Conservation (phyloP, 73 alveolate species). For the Symbiodinium pilosum region DNA sequence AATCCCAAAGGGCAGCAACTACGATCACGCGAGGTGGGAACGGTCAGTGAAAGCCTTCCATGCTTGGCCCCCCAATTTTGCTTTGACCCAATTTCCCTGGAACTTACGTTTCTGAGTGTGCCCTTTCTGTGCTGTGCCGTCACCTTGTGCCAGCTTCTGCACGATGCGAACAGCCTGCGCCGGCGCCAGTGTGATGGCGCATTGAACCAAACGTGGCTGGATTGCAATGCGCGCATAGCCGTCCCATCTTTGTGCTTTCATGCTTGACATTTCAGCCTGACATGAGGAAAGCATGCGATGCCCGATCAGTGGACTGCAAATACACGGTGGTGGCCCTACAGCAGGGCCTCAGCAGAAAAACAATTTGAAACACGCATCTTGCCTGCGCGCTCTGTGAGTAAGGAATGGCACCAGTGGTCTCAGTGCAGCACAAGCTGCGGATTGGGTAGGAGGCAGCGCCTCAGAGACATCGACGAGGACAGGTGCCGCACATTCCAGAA, state of each 20-base stretch:
- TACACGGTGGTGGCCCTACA: not conserved
- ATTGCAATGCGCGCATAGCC: too few relatives aligned
- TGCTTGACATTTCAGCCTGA: not conserved
- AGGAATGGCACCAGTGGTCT: slow-evolving; percentile 1
- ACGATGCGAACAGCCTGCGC: slow-evolving; percentile 10
- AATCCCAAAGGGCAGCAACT: not conserved
- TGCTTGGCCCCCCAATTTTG: too few relatives aligned
- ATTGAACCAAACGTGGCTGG: not conserved
- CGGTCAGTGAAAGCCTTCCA: too few relatives aligned
- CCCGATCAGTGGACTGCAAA: not conserved
- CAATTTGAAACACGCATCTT: too few relatives aligned
- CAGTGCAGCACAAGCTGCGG: slow-evolving; percentile 18
- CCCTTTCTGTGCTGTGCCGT: too few relatives aligned
- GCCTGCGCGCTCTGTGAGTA: not conserved
- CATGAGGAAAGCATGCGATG: not conserved
- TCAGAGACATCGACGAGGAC: slow-evolving; percentile 20
- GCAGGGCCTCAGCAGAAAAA: too few relatives aligned
- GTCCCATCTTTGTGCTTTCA: too few relatives aligned
- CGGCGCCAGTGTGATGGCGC: slow-evolving; percentile 13
- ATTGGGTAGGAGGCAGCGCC: slow-evolving; percentile 24
- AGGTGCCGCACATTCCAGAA: not conserved
- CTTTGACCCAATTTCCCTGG: too few relatives aligned
- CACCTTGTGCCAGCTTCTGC: slow-evolving; percentile 4
- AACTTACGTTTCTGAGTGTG: too few relatives aligned
- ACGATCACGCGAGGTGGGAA: not conserved